Base-by-base conservation (phyloP, 257 asterid genomes). In the Nicotiana undulata region DNA sequence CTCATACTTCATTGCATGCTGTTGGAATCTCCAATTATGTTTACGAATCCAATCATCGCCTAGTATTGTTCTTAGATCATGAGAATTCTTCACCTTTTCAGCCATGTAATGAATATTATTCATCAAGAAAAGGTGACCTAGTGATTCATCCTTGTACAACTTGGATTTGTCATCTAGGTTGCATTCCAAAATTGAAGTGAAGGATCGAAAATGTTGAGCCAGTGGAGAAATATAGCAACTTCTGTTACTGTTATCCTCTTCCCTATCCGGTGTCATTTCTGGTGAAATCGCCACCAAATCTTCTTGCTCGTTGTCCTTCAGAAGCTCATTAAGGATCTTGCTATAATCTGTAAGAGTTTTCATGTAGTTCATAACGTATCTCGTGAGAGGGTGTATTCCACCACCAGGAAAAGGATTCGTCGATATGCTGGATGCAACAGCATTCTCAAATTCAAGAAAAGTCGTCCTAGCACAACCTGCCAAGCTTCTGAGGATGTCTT, bases 101-200 rank as follows among this genome's bases (percentile, higher is more conserved):
- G 97, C 93, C 92, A 95, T 95, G 87, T 95, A 95, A 65, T 92
- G 97, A 5, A 89, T 82, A 79, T 93, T 95, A 90, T 95, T 95
- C 97, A 92, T 93, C 75, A 95, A 70, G 90, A 95, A 95, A 74
- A 95, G 81, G 83, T 93, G 97, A 22, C 85, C 88, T 26, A 93
- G 82, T 0, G 99, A 79, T 34, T 93, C 97, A 20, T 95, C 98
- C 86, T 74, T 91, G 94, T 95, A 95, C 5, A 92, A 70, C 89
- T 87, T 92, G 8, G 98, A 88, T 77, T 90, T 95, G 3, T 88
- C 92, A 0, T 88, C 92, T 2, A 93, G 91, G 76, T 93, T 95
- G 82, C 74, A 26, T 85, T 93, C 94, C 11, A 95, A 84, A 52
- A 86, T 80, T 11, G 91, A 85, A 77, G 89, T 88, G 55, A 95